phyloP scores from a whole-genome alignment of 495 filamentous ascomycete genomes.

The Massariosphaeria phaeospora region DNA sequence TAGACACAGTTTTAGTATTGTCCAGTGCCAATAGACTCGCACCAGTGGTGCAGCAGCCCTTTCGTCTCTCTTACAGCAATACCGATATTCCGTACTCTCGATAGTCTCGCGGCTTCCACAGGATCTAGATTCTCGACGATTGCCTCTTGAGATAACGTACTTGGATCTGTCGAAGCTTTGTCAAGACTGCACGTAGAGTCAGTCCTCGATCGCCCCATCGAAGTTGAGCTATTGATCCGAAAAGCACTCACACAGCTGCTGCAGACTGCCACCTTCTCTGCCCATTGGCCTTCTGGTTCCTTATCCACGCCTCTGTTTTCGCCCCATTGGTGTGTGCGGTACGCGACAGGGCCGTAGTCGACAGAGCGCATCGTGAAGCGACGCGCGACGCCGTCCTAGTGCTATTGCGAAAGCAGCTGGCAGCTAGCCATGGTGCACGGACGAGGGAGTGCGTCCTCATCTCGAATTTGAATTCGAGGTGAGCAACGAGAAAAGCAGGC shows the following conservation, averaged over 20 bases:
- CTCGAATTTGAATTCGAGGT: neutral
- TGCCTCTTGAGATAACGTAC: conserved; percentile 56
- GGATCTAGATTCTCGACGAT: conserved; percentile 72
- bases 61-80: conserved; percentile 66
- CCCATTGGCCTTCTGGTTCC: conserved; percentile 1
- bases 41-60: neutral
- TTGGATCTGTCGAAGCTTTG: conserved; percentile 57
- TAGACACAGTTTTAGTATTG: conserved; percentile 13
- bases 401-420: conserved; percentile 14
- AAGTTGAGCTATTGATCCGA: neutral
- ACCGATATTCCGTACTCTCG: conserved; percentile 88
- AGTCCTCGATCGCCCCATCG: conserved; percentile 14
- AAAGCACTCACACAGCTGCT: conserved; percentile 44
- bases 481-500: neutral
- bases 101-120: conserved; percentile 68
- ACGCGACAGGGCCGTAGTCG: conserved; percentile 14
- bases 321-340: conserved; percentile 3
- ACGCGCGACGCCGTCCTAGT: conserved; percentile 7
- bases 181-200: conserved; percentile 46
- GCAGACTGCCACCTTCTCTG: conserved; percentile 35
- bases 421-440: conserved; percentile 19
- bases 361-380: conserved; percentile 11
- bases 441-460: conserved; percentile 31
- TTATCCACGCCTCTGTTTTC: neutral
- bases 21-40: neutral